Evolutionary conservation across 352 stramenopile species (phyloP).

Genomic region (Globisporangium cystogenes): DNA sequence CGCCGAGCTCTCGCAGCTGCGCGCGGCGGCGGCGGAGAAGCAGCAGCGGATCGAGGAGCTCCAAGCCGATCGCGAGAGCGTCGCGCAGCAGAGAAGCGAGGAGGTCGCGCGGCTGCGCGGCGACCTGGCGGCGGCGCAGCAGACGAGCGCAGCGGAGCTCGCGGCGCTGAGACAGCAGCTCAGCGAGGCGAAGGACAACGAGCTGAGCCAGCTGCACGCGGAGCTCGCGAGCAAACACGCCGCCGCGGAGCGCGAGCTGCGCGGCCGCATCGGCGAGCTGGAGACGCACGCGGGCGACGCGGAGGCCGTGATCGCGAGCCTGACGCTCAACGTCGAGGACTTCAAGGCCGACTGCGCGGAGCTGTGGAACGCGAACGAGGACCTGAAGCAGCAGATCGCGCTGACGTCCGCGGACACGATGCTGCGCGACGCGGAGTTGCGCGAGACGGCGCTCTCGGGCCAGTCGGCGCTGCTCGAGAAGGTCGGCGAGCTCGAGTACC

Average conservation of each 20-base stretch:
- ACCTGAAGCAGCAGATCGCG: constrained; percentile 70
- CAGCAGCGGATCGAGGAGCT: constrained; percentile 26
- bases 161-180: constrained; percentile 12
- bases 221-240: constrained; percentile 19
- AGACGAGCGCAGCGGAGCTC: constrained; percentile 12
- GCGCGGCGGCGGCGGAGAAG: constrained; percentile 23
- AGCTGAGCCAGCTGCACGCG: constrained; percentile 17
- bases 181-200: constrained; percentile 21
- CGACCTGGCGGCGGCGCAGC: constrained; percentile 4
- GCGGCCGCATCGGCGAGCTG: constrained; percentile 28
- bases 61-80: constrained; percentile 16
- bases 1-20: constrained; percentile 9
- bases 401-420: constrained; percentile 49
- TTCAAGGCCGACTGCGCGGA: constrained; percentile 80
- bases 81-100: constrained; percentile 26
- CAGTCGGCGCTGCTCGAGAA: constrained; percentile 47
- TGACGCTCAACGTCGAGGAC: constrained; percentile 54
- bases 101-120: constrained; percentile 18
- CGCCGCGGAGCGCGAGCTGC: constrained; percentile 14
- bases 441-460: constrained; percentile 44
- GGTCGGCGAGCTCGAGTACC: constrained; percentile 50
- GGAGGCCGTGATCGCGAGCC: constrained; percentile 18
- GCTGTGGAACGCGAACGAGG: constrained; percentile 75
- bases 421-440: constrained; percentile 49
- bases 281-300: constrained; percentile 26